Evolutionary conservation across 1,284 basidiomycete genomes (phyloP), one percentile per base, ranked within the genome.

Genomic region (Rhodofomes roseus): DNA sequence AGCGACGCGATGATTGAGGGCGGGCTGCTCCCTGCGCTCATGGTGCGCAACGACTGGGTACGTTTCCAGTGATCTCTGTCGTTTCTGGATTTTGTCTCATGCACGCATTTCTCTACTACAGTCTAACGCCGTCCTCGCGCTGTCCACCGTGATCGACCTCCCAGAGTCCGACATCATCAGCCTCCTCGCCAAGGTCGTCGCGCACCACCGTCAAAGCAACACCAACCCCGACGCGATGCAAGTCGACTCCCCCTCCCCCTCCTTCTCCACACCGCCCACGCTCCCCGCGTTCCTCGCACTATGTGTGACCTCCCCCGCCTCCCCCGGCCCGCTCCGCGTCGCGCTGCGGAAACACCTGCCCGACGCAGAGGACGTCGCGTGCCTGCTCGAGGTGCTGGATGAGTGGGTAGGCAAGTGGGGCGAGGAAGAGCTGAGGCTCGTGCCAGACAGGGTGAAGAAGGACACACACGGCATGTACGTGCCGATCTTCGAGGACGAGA

Each of bases 21-120:
- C 22, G 85, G 83, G 2, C 68, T 91, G 18, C 64, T 91, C 31
- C 73, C 74, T 12, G 76, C 75, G 5, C 70, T 92, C 40, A 73
- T 77, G 46, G 68, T 76, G 56, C 79, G 77, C 58, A 75, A 77
- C 50, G 90, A 91, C 66, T 91, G 89, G 89, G 89, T 90, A 68
- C 59, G 82, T 70, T 44, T 29, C 22, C 29, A 16, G 27, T 36
- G 54, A 14, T 46, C 41, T 22, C 20, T 8, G 4, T 18, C n/a
- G 23, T 22, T 11, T n/a, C 18, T 52, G 36, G n/a, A n/a, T 36
- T 58, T 37, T 63, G 14, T 65, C 29, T 60, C 56, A 50, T 22
- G 11, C 51, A 54, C 44, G n/a, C 22, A 2, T 16, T 18, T 25
- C n/a, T 8, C 25, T 54, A 11, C 16, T 14, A 18, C 59, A 91